These are phyloP conservation scores for Suillus plorans DNA, from an alignment of 768 basidiomycete genomes.

Conservation along the genomic window DNA sequence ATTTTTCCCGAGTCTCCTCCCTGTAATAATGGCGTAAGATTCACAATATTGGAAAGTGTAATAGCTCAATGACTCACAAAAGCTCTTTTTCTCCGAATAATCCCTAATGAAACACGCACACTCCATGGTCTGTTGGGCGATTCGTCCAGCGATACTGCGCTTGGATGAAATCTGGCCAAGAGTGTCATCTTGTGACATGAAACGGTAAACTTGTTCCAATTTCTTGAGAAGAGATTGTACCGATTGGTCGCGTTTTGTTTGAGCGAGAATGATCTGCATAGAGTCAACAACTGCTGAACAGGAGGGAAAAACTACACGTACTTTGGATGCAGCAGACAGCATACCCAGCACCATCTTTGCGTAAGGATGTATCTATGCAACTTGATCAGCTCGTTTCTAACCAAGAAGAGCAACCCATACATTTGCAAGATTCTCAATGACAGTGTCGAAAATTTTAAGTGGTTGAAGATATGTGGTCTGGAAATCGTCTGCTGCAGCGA, in stretches of 20 bases:
- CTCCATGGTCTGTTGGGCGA: slow-evolving; percentile 23
- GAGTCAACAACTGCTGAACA: not conserved
- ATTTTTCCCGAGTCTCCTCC: not conserved
- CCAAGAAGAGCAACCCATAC: not conserved
- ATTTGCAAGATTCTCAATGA: not conserved
- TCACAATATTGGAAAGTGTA: not conserved
- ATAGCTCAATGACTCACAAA: slow-evolving; percentile 13
- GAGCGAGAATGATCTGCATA: slow-evolving; percentile 6
- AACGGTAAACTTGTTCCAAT: not conserved
- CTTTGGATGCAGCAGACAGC: slow-evolving; percentile 3
- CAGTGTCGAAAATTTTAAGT: slow-evolving; percentile 3
- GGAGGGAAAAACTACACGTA: not conserved
- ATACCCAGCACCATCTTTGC: slow-evolving; percentile 6
- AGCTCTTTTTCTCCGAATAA: slow-evolving; percentile 23
- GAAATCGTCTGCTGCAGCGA: not conserved
- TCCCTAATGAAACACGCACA: slow-evolving; percentile 28
- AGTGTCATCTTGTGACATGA: slow-evolving; percentile 4
- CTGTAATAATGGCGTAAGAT: not conserved
- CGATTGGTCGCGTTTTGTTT: slow-evolving; percentile 6
- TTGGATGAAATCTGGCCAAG: not conserved
- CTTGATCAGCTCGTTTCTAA: not conserved
- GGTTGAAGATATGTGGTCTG: slow-evolving; percentile 7
- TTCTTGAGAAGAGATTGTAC: not conserved
- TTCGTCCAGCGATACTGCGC: not conserved
- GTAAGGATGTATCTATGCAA: slow-evolving; percentile 6